A percentile compares a stretch with the other conserved stretches of the same genome.
phyloP scores from a whole-genome alignment of 208 protist species.

The Acanthamoeba polyphaga region DNA sequence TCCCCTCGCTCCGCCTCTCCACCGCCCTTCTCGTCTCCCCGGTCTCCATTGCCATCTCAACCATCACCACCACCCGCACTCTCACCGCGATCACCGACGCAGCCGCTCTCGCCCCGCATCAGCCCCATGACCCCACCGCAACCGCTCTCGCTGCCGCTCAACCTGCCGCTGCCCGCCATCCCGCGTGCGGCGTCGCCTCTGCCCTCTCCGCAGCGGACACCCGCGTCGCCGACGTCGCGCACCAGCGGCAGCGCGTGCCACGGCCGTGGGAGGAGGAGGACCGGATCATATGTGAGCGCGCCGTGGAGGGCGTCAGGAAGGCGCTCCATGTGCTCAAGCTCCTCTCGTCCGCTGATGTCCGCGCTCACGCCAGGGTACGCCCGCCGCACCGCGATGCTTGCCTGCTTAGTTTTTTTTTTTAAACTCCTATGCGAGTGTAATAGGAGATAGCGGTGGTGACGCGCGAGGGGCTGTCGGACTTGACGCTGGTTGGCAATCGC shows the following conservation, averaged over 20 bases:
- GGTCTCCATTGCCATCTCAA: background rate
- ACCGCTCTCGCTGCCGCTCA: background rate
- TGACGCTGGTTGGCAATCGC: background rate
- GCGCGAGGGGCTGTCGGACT: background rate
- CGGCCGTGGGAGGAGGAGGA: conserved; percentile 1
- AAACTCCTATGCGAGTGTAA: no score
- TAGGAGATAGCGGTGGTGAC: conserved; percentile 33
- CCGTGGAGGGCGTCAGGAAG: conserved; percentile 14
- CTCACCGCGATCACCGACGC: background rate
- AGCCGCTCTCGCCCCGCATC: background rate
- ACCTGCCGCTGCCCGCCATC: background rate
- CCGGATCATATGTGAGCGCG: background rate
- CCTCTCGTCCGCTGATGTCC: background rate
- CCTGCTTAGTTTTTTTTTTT: no score
- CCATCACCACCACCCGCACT: background rate
- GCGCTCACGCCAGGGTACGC: background rate
- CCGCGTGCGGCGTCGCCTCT: background rate
- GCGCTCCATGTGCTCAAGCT: background rate
- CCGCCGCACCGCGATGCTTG: no score
- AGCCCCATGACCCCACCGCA: background rate
- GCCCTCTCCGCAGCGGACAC: background rate
- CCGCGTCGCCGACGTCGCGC: background rate
- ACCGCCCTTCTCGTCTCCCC: background rate
- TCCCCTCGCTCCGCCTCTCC: background rate
- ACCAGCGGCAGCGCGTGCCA: background rate